These are phyloP conservation scores for Wallacemonas sp. DNA, from an alignment of 208 protist species.

Conservation along the genomic window DNA sequence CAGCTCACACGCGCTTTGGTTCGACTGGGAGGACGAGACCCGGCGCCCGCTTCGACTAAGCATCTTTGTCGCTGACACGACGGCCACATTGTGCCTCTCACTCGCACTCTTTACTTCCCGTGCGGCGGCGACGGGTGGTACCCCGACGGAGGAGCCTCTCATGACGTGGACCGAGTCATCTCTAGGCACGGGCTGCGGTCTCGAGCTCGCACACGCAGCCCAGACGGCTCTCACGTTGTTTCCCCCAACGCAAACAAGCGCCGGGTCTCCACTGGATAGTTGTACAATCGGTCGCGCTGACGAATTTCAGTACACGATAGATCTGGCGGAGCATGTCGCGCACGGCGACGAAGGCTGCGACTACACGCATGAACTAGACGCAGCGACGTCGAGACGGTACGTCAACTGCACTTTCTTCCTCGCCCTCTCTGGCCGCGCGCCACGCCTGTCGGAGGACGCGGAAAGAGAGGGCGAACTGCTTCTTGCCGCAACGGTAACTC, in stretches of 20 bases:
- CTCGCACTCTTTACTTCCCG: conserved; percentile 13
- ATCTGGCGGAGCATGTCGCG: background rate
- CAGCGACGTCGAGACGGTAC: background rate
- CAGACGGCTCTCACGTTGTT: conserved; percentile 1
- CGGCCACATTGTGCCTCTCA: conserved; percentile 7
- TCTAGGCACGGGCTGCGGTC: background rate
- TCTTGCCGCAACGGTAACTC: conserved; percentile 15
- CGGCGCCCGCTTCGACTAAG: conserved; percentile 5
- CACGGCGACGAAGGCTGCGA: conserved; percentile 7
- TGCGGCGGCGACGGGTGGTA: background rate
- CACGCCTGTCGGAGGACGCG: background rate
- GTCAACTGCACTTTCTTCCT: conserved; percentile 17
- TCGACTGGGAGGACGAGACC: conserved; percentile 13
- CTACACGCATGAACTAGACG: background rate
- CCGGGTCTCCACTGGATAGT: background rate
- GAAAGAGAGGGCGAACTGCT: background rate
- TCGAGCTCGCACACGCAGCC: background rate
- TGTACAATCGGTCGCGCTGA: conserved; percentile 10
- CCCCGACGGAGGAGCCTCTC: background rate
- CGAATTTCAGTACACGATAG: conserved; percentile 11
- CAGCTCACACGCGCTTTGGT: background rate
- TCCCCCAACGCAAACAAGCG: background rate
- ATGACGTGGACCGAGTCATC: conserved; percentile 11
- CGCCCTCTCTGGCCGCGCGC: conserved; percentile 13
- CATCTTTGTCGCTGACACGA: conserved; percentile 21